These are phyloP conservation scores for Populus nigra DNA, from an alignment of 345 rosid genomes.

Conservation along the genomic window DNA sequence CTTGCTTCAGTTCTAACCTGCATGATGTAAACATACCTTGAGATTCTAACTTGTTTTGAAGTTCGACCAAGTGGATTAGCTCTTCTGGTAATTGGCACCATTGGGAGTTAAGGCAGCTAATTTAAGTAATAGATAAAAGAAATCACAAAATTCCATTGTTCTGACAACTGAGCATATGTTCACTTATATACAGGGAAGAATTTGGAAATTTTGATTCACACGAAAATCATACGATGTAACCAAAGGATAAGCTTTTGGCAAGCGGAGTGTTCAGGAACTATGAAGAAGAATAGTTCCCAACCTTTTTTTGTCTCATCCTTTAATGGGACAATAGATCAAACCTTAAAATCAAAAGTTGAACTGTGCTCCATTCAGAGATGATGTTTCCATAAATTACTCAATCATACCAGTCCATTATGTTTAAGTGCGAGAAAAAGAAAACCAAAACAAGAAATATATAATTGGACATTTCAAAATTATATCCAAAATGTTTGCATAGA, in stretches of 20 bases:
- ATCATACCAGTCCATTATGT: background rate
- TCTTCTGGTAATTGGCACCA: background rate
- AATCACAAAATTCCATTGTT: background rate
- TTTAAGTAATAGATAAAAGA: background rate
- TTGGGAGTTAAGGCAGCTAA: background rate
- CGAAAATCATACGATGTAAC: background rate
- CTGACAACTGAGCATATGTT: background rate
- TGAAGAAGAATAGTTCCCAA: background rate
- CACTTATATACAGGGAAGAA: no score
- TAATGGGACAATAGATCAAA: background rate
- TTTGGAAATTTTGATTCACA: background rate
- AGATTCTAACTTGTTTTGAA: slow-evolving; percentile 6
- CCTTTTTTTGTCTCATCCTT: background rate
- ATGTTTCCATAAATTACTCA: background rate
- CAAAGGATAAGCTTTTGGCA: background rate
- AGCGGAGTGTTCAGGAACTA: background rate
- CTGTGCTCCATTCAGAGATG: background rate
- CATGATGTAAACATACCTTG: slow-evolving; percentile 13
- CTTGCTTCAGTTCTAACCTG: slow-evolving; percentile 96
- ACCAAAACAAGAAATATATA: background rate
- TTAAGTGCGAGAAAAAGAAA: background rate
- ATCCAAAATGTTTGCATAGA: background rate
- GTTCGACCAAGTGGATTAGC: background rate
- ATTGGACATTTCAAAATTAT: background rate
- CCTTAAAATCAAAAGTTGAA: background rate